A percentile compares a stretch with the other conserved stretches of the same genome.
phyloP scores from a whole-genome alignment of 2,329 filamentous ascomycete genomes.

The Fusarium musae region DNA sequence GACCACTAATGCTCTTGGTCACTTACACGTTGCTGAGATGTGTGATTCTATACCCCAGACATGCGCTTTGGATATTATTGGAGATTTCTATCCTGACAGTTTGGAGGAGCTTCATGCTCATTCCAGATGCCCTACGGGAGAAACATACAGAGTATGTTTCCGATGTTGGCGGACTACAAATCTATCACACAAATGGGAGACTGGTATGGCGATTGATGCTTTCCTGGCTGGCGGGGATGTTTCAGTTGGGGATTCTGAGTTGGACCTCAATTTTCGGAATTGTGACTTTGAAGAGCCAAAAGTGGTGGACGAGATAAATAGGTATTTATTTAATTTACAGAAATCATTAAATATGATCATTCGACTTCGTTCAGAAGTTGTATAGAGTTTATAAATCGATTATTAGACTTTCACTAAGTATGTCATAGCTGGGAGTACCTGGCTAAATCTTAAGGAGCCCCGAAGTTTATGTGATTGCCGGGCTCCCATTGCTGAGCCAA shows the following conservation, averaged over 20 bases:
- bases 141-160: not conserved
- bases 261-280: not conserved
- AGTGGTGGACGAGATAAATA: not conserved
- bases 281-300: not conserved
- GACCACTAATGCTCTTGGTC: not conserved
- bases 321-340: not conserved
- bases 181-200: not conserved
- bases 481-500: not conserved
- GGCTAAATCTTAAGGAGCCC: accelerated
- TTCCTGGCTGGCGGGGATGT: not conserved
- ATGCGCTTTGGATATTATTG: not conserved
- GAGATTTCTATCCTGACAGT: not conserved
- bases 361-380: accelerated
- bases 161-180: not conserved
- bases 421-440: accelerated
- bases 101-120: not conserved
- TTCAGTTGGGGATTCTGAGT: not conserved
- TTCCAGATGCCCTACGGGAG: not conserved
- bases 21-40: not conserved
- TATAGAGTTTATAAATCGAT: not conserved
- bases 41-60: not conserved
- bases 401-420: not conserved
- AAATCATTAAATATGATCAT: not conserved
- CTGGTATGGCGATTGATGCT: not conserved
- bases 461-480: not conserved